phyloP scores from a whole-genome alignment of 805 yeast genomes.

The Kuraishia hungarica region DNA sequence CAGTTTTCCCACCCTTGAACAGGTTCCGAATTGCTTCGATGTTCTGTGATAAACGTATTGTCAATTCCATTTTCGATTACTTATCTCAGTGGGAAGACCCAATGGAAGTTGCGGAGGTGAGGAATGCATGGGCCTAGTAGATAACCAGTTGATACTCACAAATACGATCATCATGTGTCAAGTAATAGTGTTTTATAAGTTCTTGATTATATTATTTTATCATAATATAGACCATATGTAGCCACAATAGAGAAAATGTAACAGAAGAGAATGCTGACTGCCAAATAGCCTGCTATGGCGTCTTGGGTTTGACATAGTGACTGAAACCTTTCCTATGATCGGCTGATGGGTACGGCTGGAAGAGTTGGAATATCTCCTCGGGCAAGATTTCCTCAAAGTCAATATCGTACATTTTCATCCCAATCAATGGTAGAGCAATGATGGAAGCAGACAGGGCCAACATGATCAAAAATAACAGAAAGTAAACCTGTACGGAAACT shows the following conservation, averaged over 20 bases:
- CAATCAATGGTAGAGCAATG: constrained; percentile 31
- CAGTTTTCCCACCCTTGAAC: constrained; percentile 21
- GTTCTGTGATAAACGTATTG: constrained; percentile 19
- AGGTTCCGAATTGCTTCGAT: constrained; percentile 27
- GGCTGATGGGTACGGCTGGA: constrained; percentile 34
- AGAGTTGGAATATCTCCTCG: constrained; percentile 18
- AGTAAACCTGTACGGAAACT: constrained; percentile 22
- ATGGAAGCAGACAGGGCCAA: constrained; percentile 21
- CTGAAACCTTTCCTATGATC: constrained; percentile 27
- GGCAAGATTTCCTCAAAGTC: constrained; percentile 36
- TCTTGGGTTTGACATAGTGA: constrained; percentile 18
- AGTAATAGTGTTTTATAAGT: too few species aligned
- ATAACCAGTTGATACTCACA: too few species aligned
- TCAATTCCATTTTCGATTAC: constrained; percentile 3
- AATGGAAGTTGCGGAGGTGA: not conserved
- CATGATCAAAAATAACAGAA: constrained; percentile 26
- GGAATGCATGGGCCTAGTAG: not conserved
- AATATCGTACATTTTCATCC: constrained; percentile 23
- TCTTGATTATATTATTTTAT: too few species aligned
- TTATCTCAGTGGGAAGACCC: not conserved
- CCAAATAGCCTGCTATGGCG: constrained; percentile 5
- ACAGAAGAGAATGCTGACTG: not conserved
- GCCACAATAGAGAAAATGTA: not conserved
- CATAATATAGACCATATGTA: too few species aligned
- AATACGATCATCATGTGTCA: too few species aligned